A percentile compares a stretch with the other conserved stretches of the same genome.
Conservation (phyloP, 306 rosid genomes). For the Vigna mungo region DNA sequence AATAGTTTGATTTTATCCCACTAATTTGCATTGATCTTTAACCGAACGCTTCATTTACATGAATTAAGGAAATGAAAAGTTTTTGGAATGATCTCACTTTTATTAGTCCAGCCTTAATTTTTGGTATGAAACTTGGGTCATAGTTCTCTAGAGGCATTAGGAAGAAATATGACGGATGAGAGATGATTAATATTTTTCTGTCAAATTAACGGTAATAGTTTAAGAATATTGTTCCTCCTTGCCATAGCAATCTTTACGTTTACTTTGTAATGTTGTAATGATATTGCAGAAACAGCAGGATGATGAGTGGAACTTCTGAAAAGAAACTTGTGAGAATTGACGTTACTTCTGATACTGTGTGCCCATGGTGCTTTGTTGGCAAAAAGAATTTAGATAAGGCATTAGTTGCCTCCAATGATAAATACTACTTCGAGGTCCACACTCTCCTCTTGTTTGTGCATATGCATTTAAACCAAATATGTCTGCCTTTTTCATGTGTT, state of each 20-base stretch:
- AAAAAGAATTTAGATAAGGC: slow-evolving; percentile 86
- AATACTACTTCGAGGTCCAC: slow-evolving; percentile 75
- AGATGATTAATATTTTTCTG: background rate
- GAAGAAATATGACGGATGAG: slow-evolving; percentile 1
- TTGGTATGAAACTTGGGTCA: slow-evolving; percentile 9
- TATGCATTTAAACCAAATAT: slow-evolving; percentile 18
- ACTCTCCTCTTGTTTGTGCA: background rate
- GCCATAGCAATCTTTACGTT: slow-evolving; percentile 31
- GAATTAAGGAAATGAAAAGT: background rate
- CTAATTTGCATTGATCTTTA: background rate
- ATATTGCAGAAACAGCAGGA: slow-evolving; percentile 50
- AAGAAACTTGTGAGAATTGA: slow-evolving; percentile 75
- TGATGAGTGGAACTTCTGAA: slow-evolving; percentile 63
- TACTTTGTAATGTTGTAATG: slow-evolving; percentile 38
- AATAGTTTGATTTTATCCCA: background rate
- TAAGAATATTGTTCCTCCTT: slow-evolving; percentile 23
- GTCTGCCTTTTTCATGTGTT: background rate
- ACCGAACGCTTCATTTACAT: background rate
- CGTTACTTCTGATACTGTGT: slow-evolving; percentile 77
- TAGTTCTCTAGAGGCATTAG: background rate
- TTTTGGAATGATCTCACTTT: slow-evolving; percentile 10
- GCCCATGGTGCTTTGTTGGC: slow-evolving; percentile 97
- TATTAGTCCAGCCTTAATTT: background rate
- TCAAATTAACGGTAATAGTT: background rate
- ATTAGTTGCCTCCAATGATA: slow-evolving; percentile 65